These are phyloP conservation scores for Lactifluus piperatus DNA, from an alignment of 768 basidiomycete genomes.

Conservation along the genomic window DNA sequence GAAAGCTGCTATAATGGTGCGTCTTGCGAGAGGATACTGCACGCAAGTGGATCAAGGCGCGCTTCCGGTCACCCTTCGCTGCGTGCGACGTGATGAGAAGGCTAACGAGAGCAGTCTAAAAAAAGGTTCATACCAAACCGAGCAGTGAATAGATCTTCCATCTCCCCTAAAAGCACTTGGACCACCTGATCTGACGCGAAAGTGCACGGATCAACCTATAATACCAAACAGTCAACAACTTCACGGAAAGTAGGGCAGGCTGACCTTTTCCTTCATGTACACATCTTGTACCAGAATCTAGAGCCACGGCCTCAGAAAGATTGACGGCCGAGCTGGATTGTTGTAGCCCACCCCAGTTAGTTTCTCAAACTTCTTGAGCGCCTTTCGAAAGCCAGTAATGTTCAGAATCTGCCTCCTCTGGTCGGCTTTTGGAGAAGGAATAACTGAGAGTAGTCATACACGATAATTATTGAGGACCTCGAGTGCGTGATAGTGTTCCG, in stretches of 20 bases:
- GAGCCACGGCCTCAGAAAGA: background rate
- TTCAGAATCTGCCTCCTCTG: slow-evolving; percentile 59
- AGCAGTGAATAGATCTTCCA: slow-evolving; percentile 68
- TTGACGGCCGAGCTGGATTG: background rate
- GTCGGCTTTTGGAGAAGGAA: slow-evolving; percentile 11
- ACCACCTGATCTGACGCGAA: slow-evolving; percentile 59
- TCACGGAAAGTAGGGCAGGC: background rate
- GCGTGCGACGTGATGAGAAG: background rate
- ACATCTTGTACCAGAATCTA: slow-evolving; percentile 63
- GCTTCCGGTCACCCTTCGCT: slow-evolving; percentile 71
- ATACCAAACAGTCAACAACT: background rate
- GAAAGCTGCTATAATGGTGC: slow-evolving; percentile 64
- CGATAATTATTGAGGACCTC: slow-evolving; percentile 87
- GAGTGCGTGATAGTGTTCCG: slow-evolving; percentile 77
- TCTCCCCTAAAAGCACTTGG: slow-evolving; percentile 57
- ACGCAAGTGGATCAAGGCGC: slow-evolving; percentile 60
- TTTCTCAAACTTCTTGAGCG: slow-evolving; percentile 81
- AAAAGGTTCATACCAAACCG: slow-evolving; percentile 54
- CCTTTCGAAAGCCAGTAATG: slow-evolving; percentile 82
- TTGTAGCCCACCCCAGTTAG: slow-evolving; percentile 54
- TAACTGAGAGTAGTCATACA: slow-evolving; percentile 32
- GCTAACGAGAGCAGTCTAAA: background rate
- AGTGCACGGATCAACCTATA: slow-evolving; percentile 54
- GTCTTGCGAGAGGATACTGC: slow-evolving; percentile 40
- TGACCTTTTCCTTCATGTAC: slow-evolving; percentile 78